Percentiles rank a stretch among this genome's conserved stretches.
Evolutionary conservation across 306 rosid species (phyloP).

Genomic region (Cucumis melo): DNA sequence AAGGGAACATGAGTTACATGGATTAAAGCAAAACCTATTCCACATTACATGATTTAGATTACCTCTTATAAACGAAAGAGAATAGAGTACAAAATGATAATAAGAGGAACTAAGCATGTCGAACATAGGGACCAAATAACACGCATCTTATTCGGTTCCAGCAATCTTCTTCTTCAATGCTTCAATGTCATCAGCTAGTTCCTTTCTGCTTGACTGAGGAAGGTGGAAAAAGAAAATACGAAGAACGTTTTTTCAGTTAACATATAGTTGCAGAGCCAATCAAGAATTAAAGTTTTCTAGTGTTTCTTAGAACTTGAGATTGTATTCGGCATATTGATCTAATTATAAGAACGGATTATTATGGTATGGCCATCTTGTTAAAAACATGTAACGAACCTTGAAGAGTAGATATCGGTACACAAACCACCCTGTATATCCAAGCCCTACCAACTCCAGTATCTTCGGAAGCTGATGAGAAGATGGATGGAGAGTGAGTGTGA

Average conservation of each 20-base stretch:
- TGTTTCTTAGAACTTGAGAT: not conserved
- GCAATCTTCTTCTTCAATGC: slow-evolving; percentile 83
- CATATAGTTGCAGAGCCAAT: not conserved
- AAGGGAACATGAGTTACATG: slow-evolving; percentile 24
- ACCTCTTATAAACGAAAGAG: slow-evolving; percentile 26
- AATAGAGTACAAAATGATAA: slow-evolving; percentile 22
- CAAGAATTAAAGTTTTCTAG: not conserved
- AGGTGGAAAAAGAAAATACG: not conserved
- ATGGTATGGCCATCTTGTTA: too few species aligned
- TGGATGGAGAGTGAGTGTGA: slow-evolving; percentile 6
- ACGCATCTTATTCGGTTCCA: slow-evolving; percentile 49
- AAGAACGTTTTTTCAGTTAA: not conserved
- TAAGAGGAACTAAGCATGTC: slow-evolving; percentile 16
- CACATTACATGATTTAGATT: slow-evolving; percentile 37
- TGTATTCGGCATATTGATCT: not conserved
- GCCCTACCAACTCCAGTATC: slow-evolving; percentile 92
- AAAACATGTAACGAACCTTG: too few species aligned
- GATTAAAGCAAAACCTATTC: slow-evolving; percentile 31
- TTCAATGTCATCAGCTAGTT: slow-evolving; percentile 52
- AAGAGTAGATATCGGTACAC: slow-evolving; percentile 99
- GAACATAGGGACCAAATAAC: not conserved
- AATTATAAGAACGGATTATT: too few species aligned
- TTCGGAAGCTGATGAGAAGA: slow-evolving; percentile 68
- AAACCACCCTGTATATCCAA: slow-evolving; percentile 97
- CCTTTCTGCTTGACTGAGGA: slow-evolving; percentile 68